These are phyloP conservation scores for Syzygium jambos DNA, from an alignment of 345 rosid genomes.

Conservation along the genomic window DNA sequence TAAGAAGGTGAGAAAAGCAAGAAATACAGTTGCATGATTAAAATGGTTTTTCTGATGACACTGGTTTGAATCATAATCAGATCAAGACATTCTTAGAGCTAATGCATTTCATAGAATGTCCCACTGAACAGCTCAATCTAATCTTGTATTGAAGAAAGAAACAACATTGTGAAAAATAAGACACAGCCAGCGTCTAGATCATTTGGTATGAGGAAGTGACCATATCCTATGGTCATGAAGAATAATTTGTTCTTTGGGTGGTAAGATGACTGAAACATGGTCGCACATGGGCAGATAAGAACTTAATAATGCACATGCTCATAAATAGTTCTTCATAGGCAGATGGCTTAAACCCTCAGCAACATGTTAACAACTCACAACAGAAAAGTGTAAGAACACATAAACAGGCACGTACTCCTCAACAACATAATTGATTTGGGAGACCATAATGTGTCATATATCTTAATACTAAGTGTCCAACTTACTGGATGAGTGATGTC, in stretches of 20 bases:
- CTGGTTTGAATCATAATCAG: background rate
- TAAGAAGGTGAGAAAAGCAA: background rate
- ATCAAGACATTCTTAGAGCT: background rate
- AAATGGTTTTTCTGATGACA: background rate
- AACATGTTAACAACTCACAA: background rate
- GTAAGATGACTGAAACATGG: background rate
- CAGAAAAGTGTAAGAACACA: background rate
- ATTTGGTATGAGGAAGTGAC: background rate
- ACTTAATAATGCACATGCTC: background rate
- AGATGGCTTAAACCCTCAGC: background rate
- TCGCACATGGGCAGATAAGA: background rate
- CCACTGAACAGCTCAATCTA: background rate
- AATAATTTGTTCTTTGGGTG: background rate
- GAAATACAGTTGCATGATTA: background rate
- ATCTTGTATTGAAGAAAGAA: background rate
- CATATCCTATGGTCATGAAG: background rate
- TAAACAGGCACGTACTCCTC: background rate
- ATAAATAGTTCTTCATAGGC: background rate
- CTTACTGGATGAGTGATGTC: slow-evolving; percentile 79
- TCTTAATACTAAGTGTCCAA: background rate
- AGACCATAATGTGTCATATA: background rate
- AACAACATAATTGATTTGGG: background rate
- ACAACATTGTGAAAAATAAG: background rate
- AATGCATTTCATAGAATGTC: background rate
- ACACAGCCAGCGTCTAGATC: background rate